Conservation (phyloP, 495 filamentous ascomycete species). For the Parachaetomium inaequale region DNA sequence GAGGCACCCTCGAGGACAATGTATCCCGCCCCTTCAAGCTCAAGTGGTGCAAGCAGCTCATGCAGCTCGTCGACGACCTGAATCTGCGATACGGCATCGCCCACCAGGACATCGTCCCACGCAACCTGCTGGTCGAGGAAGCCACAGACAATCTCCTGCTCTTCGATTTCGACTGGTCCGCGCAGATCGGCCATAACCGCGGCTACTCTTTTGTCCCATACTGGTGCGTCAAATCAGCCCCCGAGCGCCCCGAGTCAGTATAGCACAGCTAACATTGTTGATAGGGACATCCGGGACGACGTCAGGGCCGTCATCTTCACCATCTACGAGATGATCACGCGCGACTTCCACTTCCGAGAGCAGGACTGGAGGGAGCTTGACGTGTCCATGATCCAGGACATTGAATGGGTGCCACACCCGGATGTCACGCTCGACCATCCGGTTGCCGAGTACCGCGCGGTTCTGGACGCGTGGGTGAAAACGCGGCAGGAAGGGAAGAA, state of each 20-base stretch:
- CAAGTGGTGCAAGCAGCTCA: conserved; percentile 10
- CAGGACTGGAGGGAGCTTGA: neutral
- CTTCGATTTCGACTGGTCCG: neutral
- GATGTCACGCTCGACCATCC: neutral
- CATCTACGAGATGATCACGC: neutral
- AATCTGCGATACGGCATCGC: conserved; percentile 13
- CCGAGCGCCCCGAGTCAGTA: neutral
- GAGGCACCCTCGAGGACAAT: neutral
- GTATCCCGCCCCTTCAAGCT: conserved; percentile 11
- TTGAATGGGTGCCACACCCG: neutral
- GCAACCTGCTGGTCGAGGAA: conserved; percentile 14
- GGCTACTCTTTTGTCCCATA: neutral
- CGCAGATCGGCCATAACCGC: neutral
- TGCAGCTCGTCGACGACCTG: conserved; percentile 14
- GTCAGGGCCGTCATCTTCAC: neutral
- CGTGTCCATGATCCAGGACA: neutral
- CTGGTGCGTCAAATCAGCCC: neutral
- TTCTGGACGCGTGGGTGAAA: neutral
- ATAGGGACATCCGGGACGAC: neutral
- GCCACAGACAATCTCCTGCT: conserved; percentile 12
- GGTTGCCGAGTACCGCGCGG: neutral
- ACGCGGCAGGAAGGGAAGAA: neutral
- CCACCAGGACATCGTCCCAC: conserved; percentile 9
- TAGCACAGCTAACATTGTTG: neutral
- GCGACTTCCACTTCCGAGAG: conserved; percentile 2